Evolutionary conservation across 768 basidiomycete genomes (phyloP).

Genomic region (Lactarius sanguifluus): DNA sequence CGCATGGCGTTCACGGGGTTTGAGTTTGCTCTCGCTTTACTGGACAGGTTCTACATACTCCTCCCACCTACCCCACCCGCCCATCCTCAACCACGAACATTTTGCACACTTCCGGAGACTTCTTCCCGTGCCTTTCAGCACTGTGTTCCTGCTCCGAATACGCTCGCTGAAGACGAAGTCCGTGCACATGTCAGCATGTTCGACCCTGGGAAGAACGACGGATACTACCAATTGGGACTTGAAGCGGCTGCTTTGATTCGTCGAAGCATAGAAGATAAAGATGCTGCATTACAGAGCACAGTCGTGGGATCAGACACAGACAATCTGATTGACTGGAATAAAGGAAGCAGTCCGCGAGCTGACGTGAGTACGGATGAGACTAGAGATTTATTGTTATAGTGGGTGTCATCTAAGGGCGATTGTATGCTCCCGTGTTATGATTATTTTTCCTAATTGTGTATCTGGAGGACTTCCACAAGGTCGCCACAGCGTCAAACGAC

Average conservation of each 20-base stretch:
- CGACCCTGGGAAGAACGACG: conserved; percentile 74
- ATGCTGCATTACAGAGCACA: conserved; percentile 29
- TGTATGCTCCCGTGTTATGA: background rate
- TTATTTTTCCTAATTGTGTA: background rate
- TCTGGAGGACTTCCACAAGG: background rate
- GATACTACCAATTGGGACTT: conserved; percentile 85
- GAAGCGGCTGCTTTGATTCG: conserved; percentile 60
- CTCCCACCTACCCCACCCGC: conserved; percentile 68
- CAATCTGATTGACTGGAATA: background rate
- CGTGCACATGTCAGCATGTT: conserved; percentile 92
- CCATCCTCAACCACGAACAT: conserved; percentile 61
- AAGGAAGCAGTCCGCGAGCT: background rate
- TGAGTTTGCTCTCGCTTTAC: conserved; percentile 11
- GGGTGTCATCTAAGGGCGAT: background rate
- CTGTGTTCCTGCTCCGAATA: conserved; percentile 68
- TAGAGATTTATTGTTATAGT: conserved; percentile 16
- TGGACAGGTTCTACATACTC: conserved; percentile 71
- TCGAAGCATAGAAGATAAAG: conserved; percentile 47
- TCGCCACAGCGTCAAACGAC: background rate
- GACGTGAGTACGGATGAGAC: background rate
- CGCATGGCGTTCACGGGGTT: conserved; percentile 5
- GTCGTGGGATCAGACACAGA: background rate
- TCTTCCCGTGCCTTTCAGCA: conserved; percentile 46
- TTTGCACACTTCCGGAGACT: conserved; percentile 69
- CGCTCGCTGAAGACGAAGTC: conserved; percentile 69